Evolutionary conservation across 371 early-diverging fungal genomes (phyloP), one percentile per base, ranked within the genome.

Genomic region (Rhizopus microsporus): DNA sequence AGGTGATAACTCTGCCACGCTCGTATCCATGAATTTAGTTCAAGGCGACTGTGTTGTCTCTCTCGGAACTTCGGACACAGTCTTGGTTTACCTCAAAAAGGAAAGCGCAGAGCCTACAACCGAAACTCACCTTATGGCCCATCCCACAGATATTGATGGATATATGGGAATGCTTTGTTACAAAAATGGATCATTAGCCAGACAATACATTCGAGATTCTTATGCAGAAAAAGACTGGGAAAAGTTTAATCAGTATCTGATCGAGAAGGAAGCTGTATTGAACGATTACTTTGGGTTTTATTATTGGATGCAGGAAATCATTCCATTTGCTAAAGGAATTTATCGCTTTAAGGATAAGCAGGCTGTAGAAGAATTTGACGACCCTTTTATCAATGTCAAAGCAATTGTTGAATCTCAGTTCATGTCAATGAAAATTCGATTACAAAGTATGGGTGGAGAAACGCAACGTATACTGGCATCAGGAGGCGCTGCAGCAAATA

Each of bases 1-100:
- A 0, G 93, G 93, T n/a, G 93, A 93, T 60, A 93, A 93, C 59
- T 89, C 91, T 5, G 86, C 90, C 2, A 86, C 90, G 0, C 74
- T 88, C 5, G 75, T 86, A 30, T 83, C 85, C 3, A 79, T 92
- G 76, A 82, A 81, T 17, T 59, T 88, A 35, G 62, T 66, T 12
- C 67, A 70, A 29, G 85, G 80, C 3, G 84, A 85, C 54, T 78
- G 87, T 30, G 81, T 92, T 7, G 71, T 93, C 4, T 89, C 90
- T 12, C 73, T 93, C 1, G 93, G 93, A 3, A 93, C 93, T 1
- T 85, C 86, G 17, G 93, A 93, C 67, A 93, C 93, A 0, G 75
- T 89, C 4, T 71, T 92, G 7, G 75, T 90, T 0, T 81, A 86
- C 33, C 72, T 89, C 1, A 68, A 70, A 49, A 68, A 81, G 39